A percentile compares a stretch with the other conserved stretches of the same genome.
Evolutionary conservation across 2,329 filamentous ascomycete genomes (phyloP).

Genomic region (Fusarium domesticum): DNA sequence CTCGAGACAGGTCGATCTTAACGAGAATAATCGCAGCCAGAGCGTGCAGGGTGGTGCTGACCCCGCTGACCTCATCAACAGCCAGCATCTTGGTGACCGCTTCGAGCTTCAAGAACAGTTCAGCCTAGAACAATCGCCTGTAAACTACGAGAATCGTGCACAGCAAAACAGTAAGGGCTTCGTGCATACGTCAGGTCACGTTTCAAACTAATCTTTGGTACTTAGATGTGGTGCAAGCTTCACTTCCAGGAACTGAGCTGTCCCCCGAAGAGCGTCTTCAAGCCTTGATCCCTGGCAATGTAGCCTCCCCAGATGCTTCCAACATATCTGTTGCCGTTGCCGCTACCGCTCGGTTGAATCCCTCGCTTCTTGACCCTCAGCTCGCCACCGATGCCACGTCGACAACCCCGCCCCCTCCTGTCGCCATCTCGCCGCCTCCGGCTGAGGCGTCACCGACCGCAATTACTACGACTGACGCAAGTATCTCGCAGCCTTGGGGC

Average conservation of each 20-base stretch:
- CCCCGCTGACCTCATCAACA: slow-evolving; percentile 25
- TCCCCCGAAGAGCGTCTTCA: slow-evolving; percentile 51
- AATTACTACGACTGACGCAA: slow-evolving; percentile 24
- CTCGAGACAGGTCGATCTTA: slow-evolving; percentile 72
- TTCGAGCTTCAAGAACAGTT: slow-evolving; percentile 59
- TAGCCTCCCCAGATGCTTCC: slow-evolving; percentile 42
- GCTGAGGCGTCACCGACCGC: slow-evolving; percentile 24
- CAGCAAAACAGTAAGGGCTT: slow-evolving; percentile 30
- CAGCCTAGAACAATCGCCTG: slow-evolving; percentile 54
- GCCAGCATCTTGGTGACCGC: slow-evolving; percentile 32
- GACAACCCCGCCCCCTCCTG: slow-evolving; percentile 30
- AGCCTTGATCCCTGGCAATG: slow-evolving; percentile 40
- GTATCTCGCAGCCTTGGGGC: slow-evolving; percentile 47
- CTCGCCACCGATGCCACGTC: slow-evolving; percentile 35
- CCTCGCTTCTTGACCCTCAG: slow-evolving; percentile 53
- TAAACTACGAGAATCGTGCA: slow-evolving; percentile 43
- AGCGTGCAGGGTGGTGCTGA: slow-evolving; percentile 34
- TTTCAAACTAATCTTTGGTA: slow-evolving; percentile 9
- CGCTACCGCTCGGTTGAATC: slow-evolving; percentile 53
- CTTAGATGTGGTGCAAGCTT: slow-evolving; percentile 20
- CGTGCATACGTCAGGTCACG: not conserved
- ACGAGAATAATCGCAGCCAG: slow-evolving; percentile 56
- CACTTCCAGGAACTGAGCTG: slow-evolving; percentile 34
- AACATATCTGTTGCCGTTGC: slow-evolving; percentile 56
- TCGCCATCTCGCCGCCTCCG: slow-evolving; percentile 20